A percentile compares a stretch with the other conserved stretches of the same genome.
Conservation (phyloP, 1,284 basidiomycete species). For the Sparassis latifolia region DNA sequence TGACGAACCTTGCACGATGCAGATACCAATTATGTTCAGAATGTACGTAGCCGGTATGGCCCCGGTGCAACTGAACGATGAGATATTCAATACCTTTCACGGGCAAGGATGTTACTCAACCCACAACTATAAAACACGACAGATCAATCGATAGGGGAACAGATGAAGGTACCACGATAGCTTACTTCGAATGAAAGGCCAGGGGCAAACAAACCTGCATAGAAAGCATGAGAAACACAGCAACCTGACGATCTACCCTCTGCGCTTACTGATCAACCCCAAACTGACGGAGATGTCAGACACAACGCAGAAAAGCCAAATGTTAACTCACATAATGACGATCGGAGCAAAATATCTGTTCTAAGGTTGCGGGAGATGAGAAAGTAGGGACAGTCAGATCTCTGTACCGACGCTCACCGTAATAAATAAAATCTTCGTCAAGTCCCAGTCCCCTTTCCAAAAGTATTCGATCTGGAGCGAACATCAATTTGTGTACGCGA, state of each 20-base stretch:
- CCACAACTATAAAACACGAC: not conserved
- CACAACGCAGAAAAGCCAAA: not conserved
- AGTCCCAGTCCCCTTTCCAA: constrained; percentile 21
- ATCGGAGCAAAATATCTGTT: constrained; percentile 21
- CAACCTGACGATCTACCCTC: not conserved
- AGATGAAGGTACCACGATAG: not conserved
- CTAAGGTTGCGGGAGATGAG: constrained; percentile 2
- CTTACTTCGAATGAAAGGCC: constrained; percentile 8
- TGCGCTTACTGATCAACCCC: not conserved
- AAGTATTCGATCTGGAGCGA: constrained; percentile 18
- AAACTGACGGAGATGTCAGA: not conserved
- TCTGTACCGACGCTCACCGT: constrained; percentile 10
- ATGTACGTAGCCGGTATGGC: constrained; percentile 2
- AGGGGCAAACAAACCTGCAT: constrained; percentile 1
- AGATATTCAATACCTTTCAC: not conserved
- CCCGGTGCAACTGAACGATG: not conserved
- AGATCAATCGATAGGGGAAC: not conserved
- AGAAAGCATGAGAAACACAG: not conserved
- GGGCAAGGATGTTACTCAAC: not conserved
- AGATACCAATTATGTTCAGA: not conserved
- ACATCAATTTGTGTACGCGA: not conserved
- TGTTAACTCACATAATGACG: constrained; percentile 14
- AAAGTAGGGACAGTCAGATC: not conserved
- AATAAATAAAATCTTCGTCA: constrained; percentile 20
- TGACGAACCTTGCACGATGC: constrained; percentile 17